Evolutionary conservation across 2,329 filamentous ascomycete species (phyloP), one percentile per base, ranked within the genome.

Genomic region (Trichoderma afroharzianum): DNA sequence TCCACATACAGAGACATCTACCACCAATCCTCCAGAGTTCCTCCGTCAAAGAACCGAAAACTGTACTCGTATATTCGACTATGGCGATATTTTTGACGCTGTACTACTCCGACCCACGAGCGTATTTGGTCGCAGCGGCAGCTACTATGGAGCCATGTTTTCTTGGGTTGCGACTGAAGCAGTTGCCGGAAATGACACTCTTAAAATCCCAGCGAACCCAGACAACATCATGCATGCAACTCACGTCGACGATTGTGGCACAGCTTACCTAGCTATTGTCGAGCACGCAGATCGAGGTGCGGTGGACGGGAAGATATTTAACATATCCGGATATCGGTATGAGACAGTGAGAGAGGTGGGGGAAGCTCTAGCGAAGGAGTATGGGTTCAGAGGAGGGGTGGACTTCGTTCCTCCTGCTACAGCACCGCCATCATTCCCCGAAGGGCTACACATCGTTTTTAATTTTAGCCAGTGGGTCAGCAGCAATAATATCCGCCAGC

Each of bases 211-310:
- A 0, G 64, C 32, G 14, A 76, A 81, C 53, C 77, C 79, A 0
- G 76, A 81, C 21, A 81, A 78, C 15, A 82, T 86, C 36, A 76
- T 85, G 72, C 85, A 87, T 71, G 82, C 81, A 4, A 79, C 82
- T 47, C 85, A 87, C 72, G 79, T 87, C 14, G 85, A 87, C 73
- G 85, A 87, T 73, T 86, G 84, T 61, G 85, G 77, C 2, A 82
- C 84, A 18, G 84, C 84, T 0, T 87, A 87, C 71, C 76, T 86
- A 4, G 79, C 83, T 1, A 77, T 87, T 3, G 85, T 84, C 0
- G 76, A 78, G 30, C 78, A 84, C n/a, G 12, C 78, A 80, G 24
- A 63, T 43, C 0, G 76, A 28, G 1, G 14, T 43, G 64, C 74
- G 0, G 78, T 86, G 1, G 76, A 74, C 4, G 83, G 82, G 0